Conservation (phyloP, 805 yeast species). For the Teunomyces stri region DNA sequence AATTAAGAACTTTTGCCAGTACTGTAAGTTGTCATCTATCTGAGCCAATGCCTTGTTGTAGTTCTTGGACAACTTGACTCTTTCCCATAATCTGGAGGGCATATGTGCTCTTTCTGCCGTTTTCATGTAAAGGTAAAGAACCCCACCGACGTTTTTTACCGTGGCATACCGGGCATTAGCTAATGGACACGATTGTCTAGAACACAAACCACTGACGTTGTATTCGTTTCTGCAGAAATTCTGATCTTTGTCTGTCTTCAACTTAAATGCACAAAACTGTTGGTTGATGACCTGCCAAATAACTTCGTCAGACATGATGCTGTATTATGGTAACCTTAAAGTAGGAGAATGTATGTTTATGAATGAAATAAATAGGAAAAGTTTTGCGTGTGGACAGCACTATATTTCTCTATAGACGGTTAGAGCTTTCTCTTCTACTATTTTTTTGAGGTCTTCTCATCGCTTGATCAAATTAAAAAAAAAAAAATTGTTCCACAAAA, state of each 20-base stretch:
- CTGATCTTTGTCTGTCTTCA: slow-evolving; percentile 85
- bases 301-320: slow-evolving; percentile 65
- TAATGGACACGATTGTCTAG: slow-evolving; percentile 90
- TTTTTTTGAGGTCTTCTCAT: slow-evolving; percentile 6
- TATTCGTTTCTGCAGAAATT: slow-evolving; percentile 94
- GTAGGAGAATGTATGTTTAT: neutral
- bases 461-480: slow-evolving; percentile 3
- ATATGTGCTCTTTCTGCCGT: slow-evolving; percentile 97
- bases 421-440: slow-evolving; percentile 1
- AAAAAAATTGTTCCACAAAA: neutral
- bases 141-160: slow-evolving; percentile 75
- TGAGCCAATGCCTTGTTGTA: slow-evolving; percentile 85
- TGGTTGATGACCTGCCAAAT: slow-evolving; percentile 97
- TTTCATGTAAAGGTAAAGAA: slow-evolving; percentile 85
- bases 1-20: slow-evolving; percentile 89
- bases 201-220: slow-evolving; percentile 92
- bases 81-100: slow-evolving; percentile 93
- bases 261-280: slow-evolving; percentile 92
- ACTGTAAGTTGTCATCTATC: slow-evolving; percentile 79
- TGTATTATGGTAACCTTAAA: neutral
- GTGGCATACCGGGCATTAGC: slow-evolving; percentile 94
- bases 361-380: neutral
- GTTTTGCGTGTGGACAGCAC: neutral
- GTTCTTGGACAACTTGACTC: slow-evolving; percentile 85
- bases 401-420: neutral